Evolutionary conservation across 352 stramenopile genomes (phyloP).

Genomic region (Globisporangium viniferum): DNA sequence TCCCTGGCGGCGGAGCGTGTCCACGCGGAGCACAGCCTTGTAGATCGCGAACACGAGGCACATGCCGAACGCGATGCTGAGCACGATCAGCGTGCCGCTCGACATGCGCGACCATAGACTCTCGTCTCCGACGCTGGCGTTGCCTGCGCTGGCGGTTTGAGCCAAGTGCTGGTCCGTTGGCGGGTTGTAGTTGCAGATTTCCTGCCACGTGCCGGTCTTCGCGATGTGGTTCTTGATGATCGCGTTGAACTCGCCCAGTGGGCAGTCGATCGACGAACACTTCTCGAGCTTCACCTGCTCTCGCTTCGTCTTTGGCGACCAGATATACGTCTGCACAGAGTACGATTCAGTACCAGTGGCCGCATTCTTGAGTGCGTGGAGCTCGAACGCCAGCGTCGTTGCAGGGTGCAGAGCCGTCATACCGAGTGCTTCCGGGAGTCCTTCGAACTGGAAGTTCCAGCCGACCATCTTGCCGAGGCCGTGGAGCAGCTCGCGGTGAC

Average conservation of each 20-base stretch:
- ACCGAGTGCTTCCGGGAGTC: slow-evolving; percentile 60
- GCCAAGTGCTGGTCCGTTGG: slow-evolving; percentile 21
- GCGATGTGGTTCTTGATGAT: slow-evolving; percentile 72
- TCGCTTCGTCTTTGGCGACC: slow-evolving; percentile 61
- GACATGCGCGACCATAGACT: slow-evolving; percentile 19
- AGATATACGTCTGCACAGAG: slow-evolving; percentile 74
- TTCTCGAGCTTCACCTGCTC: slow-evolving; percentile 75
- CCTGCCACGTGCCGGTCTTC: slow-evolving; percentile 71
- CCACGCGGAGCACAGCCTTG: slow-evolving; percentile 47
- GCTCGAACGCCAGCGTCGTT: slow-evolving; percentile 83
- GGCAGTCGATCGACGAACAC: slow-evolving; percentile 69
- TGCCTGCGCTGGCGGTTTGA: slow-evolving; percentile 6
- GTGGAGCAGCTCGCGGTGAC: slow-evolving; percentile 77
- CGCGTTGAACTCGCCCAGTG: slow-evolving; percentile 65
- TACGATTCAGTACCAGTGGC: slow-evolving; percentile 36
- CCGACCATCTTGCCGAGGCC: slow-evolving; percentile 76
- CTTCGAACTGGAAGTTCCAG: slow-evolving; percentile 73
- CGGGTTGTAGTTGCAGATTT: slow-evolving; percentile 75
- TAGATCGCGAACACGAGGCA: slow-evolving; percentile 48
- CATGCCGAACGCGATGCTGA: slow-evolving; percentile 40
- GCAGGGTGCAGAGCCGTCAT: slow-evolving; percentile 62
- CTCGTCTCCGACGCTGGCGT: neutral
- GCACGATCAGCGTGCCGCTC: slow-evolving; percentile 38
- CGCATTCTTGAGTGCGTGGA: slow-evolving; percentile 35
- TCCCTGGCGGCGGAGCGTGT: slow-evolving; percentile 35